Evolutionary conservation across 108 stramenopile genomes (phyloP).

Genomic region (Chaetoceros muelleri): DNA sequence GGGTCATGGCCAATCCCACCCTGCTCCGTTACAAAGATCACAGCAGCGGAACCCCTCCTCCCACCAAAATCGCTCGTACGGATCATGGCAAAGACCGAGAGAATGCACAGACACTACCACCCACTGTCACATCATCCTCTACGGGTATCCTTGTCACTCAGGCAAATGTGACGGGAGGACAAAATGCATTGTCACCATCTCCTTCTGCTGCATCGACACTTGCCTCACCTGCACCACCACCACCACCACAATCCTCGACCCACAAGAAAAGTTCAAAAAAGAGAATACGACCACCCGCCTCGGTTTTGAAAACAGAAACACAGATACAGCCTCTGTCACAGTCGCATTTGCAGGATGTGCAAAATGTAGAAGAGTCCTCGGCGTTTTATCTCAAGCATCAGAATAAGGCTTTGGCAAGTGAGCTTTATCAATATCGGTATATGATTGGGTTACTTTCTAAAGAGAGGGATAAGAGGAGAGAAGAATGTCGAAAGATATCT

Average conservation of each 20-base stretch:
- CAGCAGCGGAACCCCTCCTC: neutral
- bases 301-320: constrained; percentile 11
- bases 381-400: constrained; percentile 69
- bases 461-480: constrained; percentile 59
- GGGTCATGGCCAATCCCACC: constrained; percentile 3
- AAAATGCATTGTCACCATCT: constrained; percentile 9
- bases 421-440: constrained; percentile 47
- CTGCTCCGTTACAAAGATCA: neutral
- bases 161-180: constrained; percentile 2
- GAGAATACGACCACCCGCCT: neutral
- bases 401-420: constrained; percentile 62
- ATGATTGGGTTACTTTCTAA: constrained; percentile 35
- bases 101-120: neutral
- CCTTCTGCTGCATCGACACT: constrained; percentile 1
- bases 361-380: constrained; percentile 25
- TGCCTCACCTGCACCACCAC: neutral
- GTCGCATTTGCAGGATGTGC: constrained; percentile 58
- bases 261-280: constrained; percentile 20
- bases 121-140: neutral
- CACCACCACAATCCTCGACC: constrained; percentile 8
- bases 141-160: neutral
- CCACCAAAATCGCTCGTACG: neutral
- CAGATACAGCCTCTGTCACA: constrained; percentile 16
- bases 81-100: neutral
- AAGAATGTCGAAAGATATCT: constrained; percentile 37